Percentiles rank a stretch among this genome's conserved stretches.
Evolutionary conservation across 495 filamentous ascomycete species (phyloP).

Genomic region (Baudoinia panamericana): DNA sequence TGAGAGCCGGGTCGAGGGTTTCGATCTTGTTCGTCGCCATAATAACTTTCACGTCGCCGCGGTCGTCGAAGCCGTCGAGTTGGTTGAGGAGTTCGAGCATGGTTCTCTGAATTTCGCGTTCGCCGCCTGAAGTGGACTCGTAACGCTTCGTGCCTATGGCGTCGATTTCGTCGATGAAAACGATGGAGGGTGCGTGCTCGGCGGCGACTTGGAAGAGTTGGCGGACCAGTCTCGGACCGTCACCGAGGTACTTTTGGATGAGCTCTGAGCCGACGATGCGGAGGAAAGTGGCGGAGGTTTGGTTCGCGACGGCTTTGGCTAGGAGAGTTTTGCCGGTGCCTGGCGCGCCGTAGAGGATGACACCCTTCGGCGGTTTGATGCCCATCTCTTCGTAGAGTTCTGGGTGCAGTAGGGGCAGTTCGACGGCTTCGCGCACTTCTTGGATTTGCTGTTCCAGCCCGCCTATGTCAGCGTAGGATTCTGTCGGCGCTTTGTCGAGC

Average conservation of each 20-base stretch:
- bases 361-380: constrained; percentile 98
- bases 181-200: constrained; percentile 91
- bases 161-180: constrained; percentile 99
- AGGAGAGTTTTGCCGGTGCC: constrained; percentile 96
- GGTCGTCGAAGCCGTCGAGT: constrained; percentile 96
- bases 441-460: constrained; percentile 92
- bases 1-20: constrained; percentile 88
- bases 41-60: constrained; percentile 98
- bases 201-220: constrained; percentile 97
- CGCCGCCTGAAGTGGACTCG: constrained; percentile 90
- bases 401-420: constrained; percentile 87
- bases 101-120: constrained; percentile 93
- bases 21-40: constrained; percentile 99
- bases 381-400: constrained; percentile 99
- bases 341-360: constrained; percentile 95
- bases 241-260: constrained; percentile 98
- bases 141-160: constrained; percentile 99
- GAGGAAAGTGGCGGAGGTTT: constrained; percentile 95
- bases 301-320: constrained; percentile 96
- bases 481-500: constrained; percentile 95
- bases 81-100: constrained; percentile 99
- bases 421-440: constrained; percentile 93
- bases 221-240: constrained; percentile 84
- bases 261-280: constrained; percentile 95
- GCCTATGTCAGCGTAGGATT: constrained; percentile 98